Evolutionary conservation across 2,329 filamentous ascomycete species (phyloP), one percentile per base, ranked within the genome.

Genomic region (Monosporascus ibericus): DNA sequence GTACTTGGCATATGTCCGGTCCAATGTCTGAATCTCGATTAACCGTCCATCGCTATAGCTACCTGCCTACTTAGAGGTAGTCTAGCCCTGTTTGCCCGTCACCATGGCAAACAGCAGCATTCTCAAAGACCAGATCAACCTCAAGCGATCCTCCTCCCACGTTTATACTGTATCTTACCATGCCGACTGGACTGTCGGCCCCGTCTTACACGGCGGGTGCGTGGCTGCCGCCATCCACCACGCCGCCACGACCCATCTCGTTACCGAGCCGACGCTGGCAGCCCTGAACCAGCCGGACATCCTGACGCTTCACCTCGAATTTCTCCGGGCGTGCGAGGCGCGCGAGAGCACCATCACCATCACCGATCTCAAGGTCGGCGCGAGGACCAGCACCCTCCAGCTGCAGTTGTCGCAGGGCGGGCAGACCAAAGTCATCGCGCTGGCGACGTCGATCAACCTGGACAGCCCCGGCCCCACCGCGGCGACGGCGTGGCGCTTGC

Each of bases 231-330:
- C 58, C 15, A 58, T 67, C 6, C 58, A 65, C 44, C 50, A 52
- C 39, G 54, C 59, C 20, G 57, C 58, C 24, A 37, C 39, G 6
- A 62, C 58, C 8, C 60, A 66, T 48, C 53, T 65, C n/a, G 22
- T 17, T 1, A 55, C 52, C 1, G 52, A 62, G 3, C 48, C 50
- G 2, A 18, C 17, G 18, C 52, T 59, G 1, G 46, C 20, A 3
- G 48, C 50, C 7, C 46, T 18, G 36, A 58, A 62, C 24, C 64
- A 65, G 44, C 58, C 63, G 1, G 56, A 66, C 36, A 48, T 66
- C 4, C 44, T 63, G 1, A 64, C 52, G 9, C 44, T 67, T 3
- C 63, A 67, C 46, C 5, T 65, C 42, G 58, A 66, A 17, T 67
- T 63, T 40, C 57, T 68, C 3, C 58, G 60, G 3, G 9, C 53